A percentile compares a stretch with the other conserved stretches of the same genome.
phyloP scores from a whole-genome alignment of 306 rosid genomes.

The Ammopiptanthus mongolicus region DNA sequence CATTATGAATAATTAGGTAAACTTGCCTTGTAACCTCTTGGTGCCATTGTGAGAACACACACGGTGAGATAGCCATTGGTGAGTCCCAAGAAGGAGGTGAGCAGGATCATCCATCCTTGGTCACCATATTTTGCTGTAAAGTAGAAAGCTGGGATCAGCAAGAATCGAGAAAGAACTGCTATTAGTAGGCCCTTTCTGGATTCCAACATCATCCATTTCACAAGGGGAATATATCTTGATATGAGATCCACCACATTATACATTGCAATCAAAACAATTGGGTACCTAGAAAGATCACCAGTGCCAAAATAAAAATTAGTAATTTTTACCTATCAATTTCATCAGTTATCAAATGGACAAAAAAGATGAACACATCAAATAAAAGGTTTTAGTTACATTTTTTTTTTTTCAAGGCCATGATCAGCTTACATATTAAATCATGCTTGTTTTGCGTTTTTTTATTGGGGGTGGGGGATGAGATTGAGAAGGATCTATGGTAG shows the following conservation, averaged over 20 bases:
- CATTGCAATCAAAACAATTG: conserved; percentile 64
- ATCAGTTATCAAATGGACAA: neutral
- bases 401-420: neutral
- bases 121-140: conserved; percentile 79
- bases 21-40: conserved; percentile 70
- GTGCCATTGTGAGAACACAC: conserved; percentile 70
- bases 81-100: conserved; percentile 59
- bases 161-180: conserved; percentile 40
- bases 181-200: conserved; percentile 58
- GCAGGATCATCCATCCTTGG: conserved; percentile 83
- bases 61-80: conserved; percentile 82
- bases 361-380: neutral
- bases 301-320: neutral
- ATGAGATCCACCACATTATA: conserved; percentile 58
- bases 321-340: neutral
- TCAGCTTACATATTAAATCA: neutral
- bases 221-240: conserved; percentile 62
- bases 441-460: neutral
- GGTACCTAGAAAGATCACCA: conserved; percentile 50
- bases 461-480: too few species aligned
- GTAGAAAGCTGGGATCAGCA: conserved; percentile 72
- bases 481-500: too few species aligned
- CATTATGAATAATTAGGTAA: neutral
- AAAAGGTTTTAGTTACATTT: neutral
- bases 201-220: conserved; percentile 53